These are phyloP conservation scores for Colletotrichum spaethianum DNA, from an alignment of 2,329 filamentous ascomycete genomes.

Conservation along the genomic window DNA sequence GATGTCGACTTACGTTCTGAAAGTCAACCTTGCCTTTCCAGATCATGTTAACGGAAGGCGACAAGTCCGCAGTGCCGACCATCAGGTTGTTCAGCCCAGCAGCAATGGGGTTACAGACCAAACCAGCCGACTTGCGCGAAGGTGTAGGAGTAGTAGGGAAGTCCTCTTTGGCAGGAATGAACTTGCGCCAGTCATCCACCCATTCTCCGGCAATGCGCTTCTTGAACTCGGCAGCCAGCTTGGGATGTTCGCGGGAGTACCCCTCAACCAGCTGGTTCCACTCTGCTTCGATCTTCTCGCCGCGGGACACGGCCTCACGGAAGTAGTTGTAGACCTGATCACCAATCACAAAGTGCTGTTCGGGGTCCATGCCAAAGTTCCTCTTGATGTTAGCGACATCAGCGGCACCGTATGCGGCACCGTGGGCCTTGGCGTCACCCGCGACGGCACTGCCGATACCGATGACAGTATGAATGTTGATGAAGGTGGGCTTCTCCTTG, in stretches of 20 bases:
- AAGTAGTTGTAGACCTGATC: constrained; percentile 68
- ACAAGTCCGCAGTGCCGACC: constrained; percentile 68
- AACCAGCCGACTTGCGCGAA: constrained; percentile 63
- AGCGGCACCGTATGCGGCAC: constrained; percentile 68
- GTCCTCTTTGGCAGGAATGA: constrained; percentile 60
- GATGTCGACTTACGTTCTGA: constrained; percentile 50
- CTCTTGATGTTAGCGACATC: constrained; percentile 61
- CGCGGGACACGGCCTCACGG: constrained; percentile 58
- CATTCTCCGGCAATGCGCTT: constrained; percentile 63
- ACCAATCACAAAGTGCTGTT: constrained; percentile 54
- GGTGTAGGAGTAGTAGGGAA: constrained; percentile 64
- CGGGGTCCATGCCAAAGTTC: constrained; percentile 51
- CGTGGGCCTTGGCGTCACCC: constrained; percentile 69
- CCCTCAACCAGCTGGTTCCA: constrained; percentile 60
- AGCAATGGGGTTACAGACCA: constrained; percentile 66
- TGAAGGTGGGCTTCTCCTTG: constrained; percentile 66
- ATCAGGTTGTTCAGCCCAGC: constrained; percentile 62
- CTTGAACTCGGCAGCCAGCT: constrained; percentile 64
- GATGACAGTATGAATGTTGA: constrained; percentile 72
- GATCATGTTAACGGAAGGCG: constrained; percentile 68
- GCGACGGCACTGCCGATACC: constrained; percentile 65
- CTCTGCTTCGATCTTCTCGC: constrained; percentile 59
- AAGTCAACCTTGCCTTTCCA: constrained; percentile 68
- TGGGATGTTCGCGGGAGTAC: constrained; percentile 62
- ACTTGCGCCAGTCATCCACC: constrained; percentile 61